These are phyloP conservation scores for Athelia sp. DNA, from an alignment of 1,284 basidiomycete genomes.

Conservation along the genomic window DNA sequence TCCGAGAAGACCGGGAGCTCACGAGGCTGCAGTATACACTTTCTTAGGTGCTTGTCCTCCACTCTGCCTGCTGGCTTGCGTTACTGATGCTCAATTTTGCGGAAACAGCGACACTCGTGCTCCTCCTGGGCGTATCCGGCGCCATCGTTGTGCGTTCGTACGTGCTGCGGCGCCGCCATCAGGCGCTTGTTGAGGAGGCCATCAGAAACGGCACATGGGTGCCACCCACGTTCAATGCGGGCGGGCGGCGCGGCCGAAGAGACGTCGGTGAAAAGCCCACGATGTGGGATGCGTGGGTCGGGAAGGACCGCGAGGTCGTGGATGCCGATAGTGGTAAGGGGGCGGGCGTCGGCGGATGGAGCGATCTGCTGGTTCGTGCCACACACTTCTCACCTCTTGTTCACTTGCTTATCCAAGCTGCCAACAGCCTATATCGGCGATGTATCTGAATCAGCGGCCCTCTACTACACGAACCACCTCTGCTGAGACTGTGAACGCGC, in stretches of 20 bases:
- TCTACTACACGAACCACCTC: too few relatives aligned
- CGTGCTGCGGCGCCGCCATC: slow-evolving; percentile 51
- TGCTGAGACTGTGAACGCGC: too few relatives aligned
- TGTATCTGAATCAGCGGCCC: too few relatives aligned
- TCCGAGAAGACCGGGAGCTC: neutral
- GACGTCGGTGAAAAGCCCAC: slow-evolving; percentile 36
- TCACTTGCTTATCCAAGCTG: too few relatives aligned
- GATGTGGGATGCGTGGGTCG: slow-evolving; percentile 38
- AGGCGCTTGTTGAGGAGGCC: slow-evolving; percentile 51
- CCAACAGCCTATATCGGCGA: too few relatives aligned
- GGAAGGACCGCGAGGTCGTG: neutral
- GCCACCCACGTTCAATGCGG: slow-evolving; percentile 26
- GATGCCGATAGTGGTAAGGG: too few relatives aligned
- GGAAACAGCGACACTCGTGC: slow-evolving; percentile 50
- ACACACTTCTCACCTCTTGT: too few relatives aligned
- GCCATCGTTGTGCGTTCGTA: slow-evolving; percentile 59
- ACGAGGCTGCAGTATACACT: slow-evolving; percentile 23
- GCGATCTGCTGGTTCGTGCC: too few relatives aligned
- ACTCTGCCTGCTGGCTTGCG: neutral
- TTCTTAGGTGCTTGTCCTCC: slow-evolving; percentile 21
- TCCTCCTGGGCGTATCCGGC: slow-evolving; percentile 59
- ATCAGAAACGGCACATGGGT: slow-evolving; percentile 58
- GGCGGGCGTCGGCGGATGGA: too few relatives aligned
- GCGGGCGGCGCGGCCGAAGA: slow-evolving; percentile 8
- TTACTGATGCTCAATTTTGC: neutral